Evolutionary conservation across 768 basidiomycete species (phyloP), one percentile per base, ranked within the genome.

Genomic region (Termitomyces sp.): DNA sequence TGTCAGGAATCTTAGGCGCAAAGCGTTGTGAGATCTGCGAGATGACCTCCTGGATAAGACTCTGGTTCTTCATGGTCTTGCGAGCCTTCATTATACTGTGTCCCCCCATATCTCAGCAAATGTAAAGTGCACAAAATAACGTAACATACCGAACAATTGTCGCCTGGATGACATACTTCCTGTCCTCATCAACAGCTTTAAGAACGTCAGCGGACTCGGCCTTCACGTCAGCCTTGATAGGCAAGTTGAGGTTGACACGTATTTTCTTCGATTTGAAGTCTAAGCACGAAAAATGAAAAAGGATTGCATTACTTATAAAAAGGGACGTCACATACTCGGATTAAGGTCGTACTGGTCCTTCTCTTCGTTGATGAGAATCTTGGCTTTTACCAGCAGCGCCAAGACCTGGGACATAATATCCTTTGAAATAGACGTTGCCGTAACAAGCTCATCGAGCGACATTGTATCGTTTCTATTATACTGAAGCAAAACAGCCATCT

Each of bases 231-330:
- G 94, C 88, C 80, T 95, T 96, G 75, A 99, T 93, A 0, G 95
- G 93, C 71, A 87, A 82, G 74, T 95, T 96, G 58, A 96, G 75
- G 66, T 94, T 92, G 61, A 96, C 89, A 52, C 92, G 86, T 56
- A 95, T 92, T 82, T 96, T 94, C 84, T 95, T 95, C n/a, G 89
- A 92, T 74, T 91, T 94, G 84, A 94, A 94, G 67, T 82, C 91
- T 93, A 60, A 36, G 6, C n/a, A 40, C 9, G n/a, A 46, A 33
- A 18, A 10, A 55, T 36, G 4, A 48, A 36, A 8, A 48, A 36
- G 30, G 32, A 13, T 72, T 20, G 13, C 23, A 55, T 47, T 1
- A 57, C 20, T 33, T 38, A 64, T 5, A 14, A 13, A 35, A 7
- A 32, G 28, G 40, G 50, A 12, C 28, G 30, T 50, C 8, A 70